Percentiles rank a stretch among this genome's conserved stretches.
phyloP scores from a whole-genome alignment of 306 rosid species.

The Lathyrus sativus region DNA sequence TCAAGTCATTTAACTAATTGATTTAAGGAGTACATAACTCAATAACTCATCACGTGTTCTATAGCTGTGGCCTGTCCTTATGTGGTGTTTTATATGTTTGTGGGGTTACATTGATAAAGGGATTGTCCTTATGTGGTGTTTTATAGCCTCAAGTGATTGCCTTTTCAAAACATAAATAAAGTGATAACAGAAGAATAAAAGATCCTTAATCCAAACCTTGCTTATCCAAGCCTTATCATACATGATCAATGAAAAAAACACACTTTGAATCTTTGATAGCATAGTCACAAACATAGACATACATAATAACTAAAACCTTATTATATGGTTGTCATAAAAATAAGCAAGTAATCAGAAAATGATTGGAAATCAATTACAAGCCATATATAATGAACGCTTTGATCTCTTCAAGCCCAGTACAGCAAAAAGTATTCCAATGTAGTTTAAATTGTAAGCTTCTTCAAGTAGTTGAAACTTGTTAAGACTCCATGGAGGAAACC shows the following conservation, averaged over 20 bases:
- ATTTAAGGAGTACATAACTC: neutral
- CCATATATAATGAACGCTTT: conserved; percentile 17
- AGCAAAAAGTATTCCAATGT: conserved; percentile 52
- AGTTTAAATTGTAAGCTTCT: conserved; percentile 52
- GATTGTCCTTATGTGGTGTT: neutral
- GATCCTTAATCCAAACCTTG: neutral
- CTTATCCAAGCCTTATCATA: neutral
- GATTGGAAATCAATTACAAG: conserved; percentile 9
- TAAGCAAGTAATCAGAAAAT: neutral
- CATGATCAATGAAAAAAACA: neutral
- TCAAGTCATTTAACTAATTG: neutral
- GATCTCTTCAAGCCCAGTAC: conserved; percentile 56
- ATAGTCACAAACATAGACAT: neutral
- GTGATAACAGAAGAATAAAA: neutral
- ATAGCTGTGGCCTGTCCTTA: neutral
- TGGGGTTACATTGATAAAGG: neutral
- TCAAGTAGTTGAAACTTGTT: conserved; percentile 61
- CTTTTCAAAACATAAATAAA: neutral
- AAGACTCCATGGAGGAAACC: conserved; percentile 77
- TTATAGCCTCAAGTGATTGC: neutral
- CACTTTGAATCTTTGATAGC: neutral
- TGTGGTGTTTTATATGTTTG: neutral
- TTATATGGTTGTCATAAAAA: neutral
- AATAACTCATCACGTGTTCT: neutral
- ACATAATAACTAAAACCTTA: neutral